Evolutionary conservation across 2,329 filamentous ascomycete genomes (phyloP).

Genomic region (Clonostachys chloroleuca): DNA sequence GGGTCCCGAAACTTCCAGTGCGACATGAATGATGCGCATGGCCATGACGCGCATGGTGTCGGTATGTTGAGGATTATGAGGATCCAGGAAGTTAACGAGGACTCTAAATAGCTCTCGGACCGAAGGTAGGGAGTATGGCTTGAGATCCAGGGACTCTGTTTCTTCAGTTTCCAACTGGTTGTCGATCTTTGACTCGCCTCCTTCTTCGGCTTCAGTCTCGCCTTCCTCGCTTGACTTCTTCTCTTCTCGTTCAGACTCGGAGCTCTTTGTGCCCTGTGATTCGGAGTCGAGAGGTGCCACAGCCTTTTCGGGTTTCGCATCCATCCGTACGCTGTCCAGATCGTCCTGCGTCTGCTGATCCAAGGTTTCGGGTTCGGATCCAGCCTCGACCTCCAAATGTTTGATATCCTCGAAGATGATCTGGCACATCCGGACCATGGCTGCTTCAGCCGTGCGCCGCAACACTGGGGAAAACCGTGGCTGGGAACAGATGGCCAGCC

Average conservation of each 20-base stretch:
- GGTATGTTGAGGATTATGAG: slow-evolving; percentile 86
- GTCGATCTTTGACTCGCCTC: slow-evolving; percentile 1
- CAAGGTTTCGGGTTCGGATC: slow-evolving; percentile 59
- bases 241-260: neutral
- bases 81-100: slow-evolving; percentile 87
- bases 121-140: slow-evolving; percentile 88
- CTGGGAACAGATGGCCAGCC: slow-evolving; percentile 95
- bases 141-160: slow-evolving; percentile 55
- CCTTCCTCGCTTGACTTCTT: slow-evolving; percentile 7
- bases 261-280: slow-evolving; percentile 2
- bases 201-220: slow-evolving; percentile 2
- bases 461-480: slow-evolving; percentile 86
- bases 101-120: slow-evolving; percentile 94
- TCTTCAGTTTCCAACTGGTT: slow-evolving; percentile 20
- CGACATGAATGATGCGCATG: slow-evolving; percentile 92
- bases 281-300: slow-evolving; percentile 3
- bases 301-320: slow-evolving; percentile 35
- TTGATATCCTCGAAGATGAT: slow-evolving; percentile 95
- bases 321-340: slow-evolving; percentile 78
- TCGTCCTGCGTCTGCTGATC: slow-evolving; percentile 65
- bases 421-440: slow-evolving; percentile 99
- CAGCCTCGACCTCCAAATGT: slow-evolving; percentile 73
- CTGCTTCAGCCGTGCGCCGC: slow-evolving; percentile 86
- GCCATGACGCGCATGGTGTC: slow-evolving; percentile 98
- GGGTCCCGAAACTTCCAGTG: slow-evolving; percentile 90